A percentile compares a stretch with the other conserved stretches of the same genome.
These are phyloP conservation scores for Poa annua DNA, from an alignment of 176 grass and related monocot genomes.

Conservation along the genomic window DNA sequence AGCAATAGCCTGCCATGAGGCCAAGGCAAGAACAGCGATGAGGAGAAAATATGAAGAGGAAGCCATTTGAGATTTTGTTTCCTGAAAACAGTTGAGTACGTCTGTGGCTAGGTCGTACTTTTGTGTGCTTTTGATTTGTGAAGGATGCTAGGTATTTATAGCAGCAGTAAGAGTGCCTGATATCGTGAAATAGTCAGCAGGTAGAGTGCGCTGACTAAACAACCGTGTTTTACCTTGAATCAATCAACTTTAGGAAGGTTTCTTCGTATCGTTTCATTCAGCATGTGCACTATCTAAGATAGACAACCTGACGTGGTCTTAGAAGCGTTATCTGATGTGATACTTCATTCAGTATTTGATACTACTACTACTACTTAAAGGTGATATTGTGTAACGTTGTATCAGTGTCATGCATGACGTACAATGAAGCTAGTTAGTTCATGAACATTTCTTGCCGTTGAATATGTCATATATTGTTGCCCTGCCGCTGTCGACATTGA, in stretches of 20 bases:
- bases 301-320: not conserved
- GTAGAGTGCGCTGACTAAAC: not conserved
- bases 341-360: not conserved
- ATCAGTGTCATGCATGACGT: slow-evolving; percentile 5
- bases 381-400: not conserved
- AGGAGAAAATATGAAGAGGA: not conserved
- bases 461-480: not conserved
- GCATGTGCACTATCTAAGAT: not conserved
- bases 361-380: not conserved
- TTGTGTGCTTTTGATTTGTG: not conserved
- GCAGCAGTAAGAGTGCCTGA: not conserved
- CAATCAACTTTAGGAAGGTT: not conserved
- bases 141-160: not conserved
- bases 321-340: not conserved
- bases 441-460: not conserved
- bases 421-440: not conserved
- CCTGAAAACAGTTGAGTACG: not conserved
- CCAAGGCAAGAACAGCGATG: not conserved
- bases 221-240: not conserved
- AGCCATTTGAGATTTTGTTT: not conserved
- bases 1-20: not conserved
- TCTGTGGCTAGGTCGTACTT: not conserved
- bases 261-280: too few species aligned
- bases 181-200: not conserved
- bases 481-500: not conserved